These are phyloP conservation scores for Benincasa hispida DNA, from an alignment of 306 rosid species.

Conservation along the genomic window DNA sequence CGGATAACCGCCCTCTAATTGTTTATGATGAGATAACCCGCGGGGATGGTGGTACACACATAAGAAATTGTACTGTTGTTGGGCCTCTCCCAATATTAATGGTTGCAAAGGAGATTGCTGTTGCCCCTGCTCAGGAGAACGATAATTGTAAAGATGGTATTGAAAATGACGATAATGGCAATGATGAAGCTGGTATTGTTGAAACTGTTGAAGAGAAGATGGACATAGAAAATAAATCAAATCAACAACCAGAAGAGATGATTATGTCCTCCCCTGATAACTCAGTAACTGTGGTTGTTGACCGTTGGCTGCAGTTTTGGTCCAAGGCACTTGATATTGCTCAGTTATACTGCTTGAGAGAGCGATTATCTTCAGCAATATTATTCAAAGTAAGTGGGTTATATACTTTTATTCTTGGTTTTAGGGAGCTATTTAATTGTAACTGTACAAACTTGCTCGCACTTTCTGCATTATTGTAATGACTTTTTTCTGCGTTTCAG, in stretches of 20 bases:
- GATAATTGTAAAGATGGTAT: conserved; percentile 9
- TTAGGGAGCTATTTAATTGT: neutral
- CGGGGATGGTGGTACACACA: conserved; percentile 46
- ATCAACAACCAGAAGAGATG: conserved; percentile 31
- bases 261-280: conserved; percentile 71
- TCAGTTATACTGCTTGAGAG: conserved; percentile 83
- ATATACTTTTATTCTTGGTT: neutral
- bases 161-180: neutral
- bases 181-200: conserved; percentile 3
- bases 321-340: conserved; percentile 88
- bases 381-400: conserved; percentile 44
- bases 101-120: conserved; percentile 78
- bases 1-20: conserved; percentile 23
- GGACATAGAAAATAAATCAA: conserved; percentile 32
- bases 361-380: conserved; percentile 62
- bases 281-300: conserved; percentile 49
- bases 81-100: conserved; percentile 73
- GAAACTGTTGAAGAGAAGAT: conserved; percentile 42
- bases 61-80: conserved; percentile 50
- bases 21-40: conserved; percentile 71
- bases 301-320: conserved; percentile 63
- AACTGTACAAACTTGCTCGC: neutral
- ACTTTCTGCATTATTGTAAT: neutral
- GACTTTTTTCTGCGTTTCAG: conserved; percentile 29
- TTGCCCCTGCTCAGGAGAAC: conserved; percentile 33